Evolutionary conservation across 202 grass and related monocot species (phyloP).

Genomic region (Alloteropsis angusta): DNA sequence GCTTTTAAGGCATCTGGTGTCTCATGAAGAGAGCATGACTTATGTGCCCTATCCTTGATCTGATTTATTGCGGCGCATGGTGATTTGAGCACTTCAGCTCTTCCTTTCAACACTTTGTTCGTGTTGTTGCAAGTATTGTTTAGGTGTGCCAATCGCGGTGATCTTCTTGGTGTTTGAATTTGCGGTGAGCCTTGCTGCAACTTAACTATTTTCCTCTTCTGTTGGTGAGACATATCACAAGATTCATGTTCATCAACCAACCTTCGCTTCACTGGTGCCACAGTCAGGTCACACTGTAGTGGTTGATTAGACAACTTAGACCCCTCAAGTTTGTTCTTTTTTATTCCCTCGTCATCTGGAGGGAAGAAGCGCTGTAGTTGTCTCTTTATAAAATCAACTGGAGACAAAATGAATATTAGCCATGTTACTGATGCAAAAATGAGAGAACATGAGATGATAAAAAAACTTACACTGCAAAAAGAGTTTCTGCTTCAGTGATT

Average conservation of each 20-base stretch:
- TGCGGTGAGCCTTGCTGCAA: neutral
- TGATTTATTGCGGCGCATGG: neutral
- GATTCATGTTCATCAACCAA: slow-evolving; percentile 13
- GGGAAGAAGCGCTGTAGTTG: slow-evolving; percentile 37
- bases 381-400: slow-evolving; percentile 42
- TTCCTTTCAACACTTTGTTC: slow-evolving; percentile 10
- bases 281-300: neutral
- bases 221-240: slow-evolving; percentile 15
- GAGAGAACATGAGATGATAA: neutral
- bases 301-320: slow-evolving; percentile 15
- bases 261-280: slow-evolving; percentile 8
- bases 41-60: slow-evolving; percentile 3
- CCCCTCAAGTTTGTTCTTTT: neutral
- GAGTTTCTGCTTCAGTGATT: slow-evolving; percentile 39
- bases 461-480: slow-evolving; percentile 33
- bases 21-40: neutral
- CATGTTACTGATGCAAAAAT: neutral
- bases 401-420: slow-evolving; percentile 6
- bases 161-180: slow-evolving; percentile 34
- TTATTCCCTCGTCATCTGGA: slow-evolving; percentile 1
- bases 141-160: slow-evolving; percentile 19
- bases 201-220: slow-evolving; percentile 16
- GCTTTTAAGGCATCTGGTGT: neutral
- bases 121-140: neutral
- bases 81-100: slow-evolving; percentile 1